Evolutionary conservation across 306 rosid genomes (phyloP), one percentile per base, ranked within the genome.

Genomic region (Leucaena leucocephala): DNA sequence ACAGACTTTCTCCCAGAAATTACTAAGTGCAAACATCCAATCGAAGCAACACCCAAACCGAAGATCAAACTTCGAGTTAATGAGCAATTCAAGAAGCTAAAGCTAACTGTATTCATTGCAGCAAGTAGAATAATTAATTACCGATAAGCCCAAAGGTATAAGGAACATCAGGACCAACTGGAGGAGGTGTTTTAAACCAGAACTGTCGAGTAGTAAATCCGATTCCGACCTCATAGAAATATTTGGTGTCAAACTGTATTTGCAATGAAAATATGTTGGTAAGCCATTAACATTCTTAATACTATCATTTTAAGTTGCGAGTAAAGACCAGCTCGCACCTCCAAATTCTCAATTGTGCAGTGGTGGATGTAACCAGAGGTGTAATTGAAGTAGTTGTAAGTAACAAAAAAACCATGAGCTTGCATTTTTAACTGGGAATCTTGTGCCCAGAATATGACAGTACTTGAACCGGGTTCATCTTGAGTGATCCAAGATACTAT

Each of bases 361-460:
- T 90, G 93, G 36, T 92, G 97, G 84, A 92, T 89, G 82, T 57
- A 92, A 74, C 93, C 93, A 67, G 97, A 92, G 43, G 82, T 85
- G 82, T 92, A 92, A 79, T 83, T 86, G 83, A 82, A 89, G 88
- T 70, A 92, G 4, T 34, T 84, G 67, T 92, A 92, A 21, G 92
- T 84, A 21, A 71, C 7, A 49, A 52, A 50, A 84, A 70, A 80
- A 1, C 93, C 95, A 21, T 81, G 2, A 55, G 91, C 89, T 57
- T 75, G 67, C 59, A 34, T 58, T 85, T 76, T 82, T 44, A 67
- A 46, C 34, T 72, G 72, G 62, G 79, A 66, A 5, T 75, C 39
- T 21, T 80, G 83, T 2, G 78, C 75, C 97, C 97, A 92, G 67
- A 83, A 92, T 36, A 81, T 13, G 40, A 93, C 97, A 2, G 57